A percentile compares a stretch with the other conserved stretches of the same genome.
These are phyloP conservation scores for Litchi chinensis DNA, from an alignment of 345 rosid species.

Conservation along the genomic window DNA sequence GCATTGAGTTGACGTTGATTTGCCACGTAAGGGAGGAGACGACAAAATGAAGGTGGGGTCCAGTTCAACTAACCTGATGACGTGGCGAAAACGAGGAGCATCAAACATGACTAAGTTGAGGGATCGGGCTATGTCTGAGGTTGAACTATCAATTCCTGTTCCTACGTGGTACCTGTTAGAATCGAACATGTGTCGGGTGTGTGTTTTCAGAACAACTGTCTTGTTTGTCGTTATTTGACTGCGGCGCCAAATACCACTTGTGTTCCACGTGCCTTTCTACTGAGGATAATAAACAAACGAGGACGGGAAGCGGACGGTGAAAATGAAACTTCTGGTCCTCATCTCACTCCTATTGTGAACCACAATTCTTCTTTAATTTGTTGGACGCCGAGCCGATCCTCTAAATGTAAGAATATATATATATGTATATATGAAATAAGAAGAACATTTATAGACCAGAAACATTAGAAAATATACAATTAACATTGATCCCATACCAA, in stretches of 20 bases:
- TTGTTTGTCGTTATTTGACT: slow-evolving; percentile 23
- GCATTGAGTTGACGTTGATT: not conserved
- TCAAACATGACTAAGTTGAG: not conserved
- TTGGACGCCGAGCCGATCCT: not conserved
- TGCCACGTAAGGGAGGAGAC: slow-evolving; percentile 9
- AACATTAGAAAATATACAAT: too few relatives aligned
- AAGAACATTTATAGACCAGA: too few relatives aligned
- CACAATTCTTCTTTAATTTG: not conserved
- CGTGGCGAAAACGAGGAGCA: slow-evolving; percentile 23
- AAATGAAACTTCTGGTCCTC: not conserved
- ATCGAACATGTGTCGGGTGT: slow-evolving; percentile 18
- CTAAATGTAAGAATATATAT: too few relatives aligned
- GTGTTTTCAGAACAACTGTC: slow-evolving; percentile 33
- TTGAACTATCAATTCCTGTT: slow-evolving; percentile 31
- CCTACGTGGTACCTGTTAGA: slow-evolving; percentile 17
- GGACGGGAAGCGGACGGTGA: slow-evolving; percentile 5
- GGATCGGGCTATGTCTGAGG: slow-evolving; percentile 23
- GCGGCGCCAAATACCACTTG: slow-evolving; percentile 23
- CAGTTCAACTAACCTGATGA: slow-evolving; percentile 11
- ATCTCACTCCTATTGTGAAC: not conserved
- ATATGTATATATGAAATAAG: too few relatives aligned
- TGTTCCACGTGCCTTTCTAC: slow-evolving; percentile 38
- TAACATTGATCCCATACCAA: too few relatives aligned
- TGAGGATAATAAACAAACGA: too few relatives aligned
- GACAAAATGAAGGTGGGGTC: slow-evolving; percentile 12